Evolutionary conservation across 352 stramenopile species (phyloP), one percentile per base, ranked within the genome.

Genomic region (Globisporangium viniferum): DNA sequence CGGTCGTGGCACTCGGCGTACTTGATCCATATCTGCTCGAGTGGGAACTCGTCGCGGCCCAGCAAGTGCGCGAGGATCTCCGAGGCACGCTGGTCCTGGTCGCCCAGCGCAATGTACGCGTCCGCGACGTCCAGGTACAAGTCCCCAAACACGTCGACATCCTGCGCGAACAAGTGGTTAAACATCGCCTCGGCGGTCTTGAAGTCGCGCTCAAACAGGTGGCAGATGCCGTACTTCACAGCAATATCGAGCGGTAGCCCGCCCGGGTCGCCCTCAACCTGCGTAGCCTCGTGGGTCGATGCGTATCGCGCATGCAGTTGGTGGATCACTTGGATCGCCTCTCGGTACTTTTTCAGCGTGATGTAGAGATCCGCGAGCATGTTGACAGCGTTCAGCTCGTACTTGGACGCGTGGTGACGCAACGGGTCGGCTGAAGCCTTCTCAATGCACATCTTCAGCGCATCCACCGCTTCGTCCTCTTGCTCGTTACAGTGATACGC

Each of bases 321-420:
- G 44, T 94, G 80, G 41, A 96, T 94, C 27, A 93, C 82, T 27
- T 81, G 68, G 66, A 96, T 92, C 22, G 88, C 86, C 35, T 93
- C 82, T 3, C 80, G 79, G 71, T 92, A 96, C 44, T 92, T 92
- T 65, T 90, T 92, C 9, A 94, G 74, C 33, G 86, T 92, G 69
- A 96, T 96, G 66, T 92, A 94, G 65, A 96, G 66, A 62, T 95
- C 88, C 0, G 86, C 82, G 8, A 95, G 81, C 88, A 95, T 95
- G 74, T 95, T 95, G n/a, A 94, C 80, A 1, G 88, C 88, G 46
- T 94, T 93, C 0, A 94, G 80, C 56, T 94, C 88, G 66, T 91
- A 90, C 51, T 92, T 92, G 0, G 83, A 90, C 14, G 82, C 81
- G 41, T 90, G 81, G 39, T 85, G 78, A n/a, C 73, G 69, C 33